A percentile compares a stretch with the other conserved stretches of the same genome.
Conservation (phyloP, 2,329 filamentous ascomycete genomes). For the Fusarium chaquense region DNA sequence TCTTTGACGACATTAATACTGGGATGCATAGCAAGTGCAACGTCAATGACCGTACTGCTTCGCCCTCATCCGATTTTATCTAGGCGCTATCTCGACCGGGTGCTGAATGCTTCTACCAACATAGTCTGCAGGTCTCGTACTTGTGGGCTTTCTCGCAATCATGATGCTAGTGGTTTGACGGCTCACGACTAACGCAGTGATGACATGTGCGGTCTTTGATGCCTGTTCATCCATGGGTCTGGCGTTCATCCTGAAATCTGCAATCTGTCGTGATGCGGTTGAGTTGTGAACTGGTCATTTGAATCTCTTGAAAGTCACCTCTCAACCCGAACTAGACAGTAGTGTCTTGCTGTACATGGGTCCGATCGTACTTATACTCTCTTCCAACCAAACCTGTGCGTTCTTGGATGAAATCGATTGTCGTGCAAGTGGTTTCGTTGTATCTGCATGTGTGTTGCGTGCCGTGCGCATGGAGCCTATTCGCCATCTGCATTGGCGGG, state of each 20-base stretch:
- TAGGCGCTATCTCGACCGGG: slow-evolving; percentile 39
- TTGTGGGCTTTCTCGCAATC: slow-evolving; percentile 24
- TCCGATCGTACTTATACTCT: slow-evolving; percentile 10
- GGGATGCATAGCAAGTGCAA: slow-evolving; percentile 36
- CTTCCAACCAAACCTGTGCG: slow-evolving; percentile 26
- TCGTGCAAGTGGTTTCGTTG: slow-evolving; percentile 40
- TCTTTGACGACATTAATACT: slow-evolving; percentile 45
- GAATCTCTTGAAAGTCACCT: slow-evolving; percentile 6
- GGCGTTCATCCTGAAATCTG: slow-evolving; percentile 44
- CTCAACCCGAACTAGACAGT: slow-evolving; percentile 19
- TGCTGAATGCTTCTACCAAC: slow-evolving; percentile 36
- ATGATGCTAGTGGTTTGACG: slow-evolving; percentile 36
- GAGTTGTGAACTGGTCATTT: slow-evolving; percentile 38
- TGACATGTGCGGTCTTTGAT: slow-evolving; percentile 46
- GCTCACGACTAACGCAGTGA: slow-evolving; percentile 48
- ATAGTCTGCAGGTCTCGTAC: slow-evolving; percentile 16
- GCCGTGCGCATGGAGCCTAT: slow-evolving; percentile 6
- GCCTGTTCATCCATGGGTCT: slow-evolving; percentile 42
- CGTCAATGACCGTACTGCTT: slow-evolving; percentile 41
- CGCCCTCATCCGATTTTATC: slow-evolving; percentile 31
- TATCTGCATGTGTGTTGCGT: slow-evolving; percentile 41
- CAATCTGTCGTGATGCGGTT: slow-evolving; percentile 33
- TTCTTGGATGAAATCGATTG: slow-evolving; percentile 39
- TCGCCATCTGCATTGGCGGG: slow-evolving; percentile 15
- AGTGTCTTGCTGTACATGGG: slow-evolving; percentile 28